Conservation (phyloP, 148 eudicot genomes). For the Fagopyrum tataricum region DNA sequence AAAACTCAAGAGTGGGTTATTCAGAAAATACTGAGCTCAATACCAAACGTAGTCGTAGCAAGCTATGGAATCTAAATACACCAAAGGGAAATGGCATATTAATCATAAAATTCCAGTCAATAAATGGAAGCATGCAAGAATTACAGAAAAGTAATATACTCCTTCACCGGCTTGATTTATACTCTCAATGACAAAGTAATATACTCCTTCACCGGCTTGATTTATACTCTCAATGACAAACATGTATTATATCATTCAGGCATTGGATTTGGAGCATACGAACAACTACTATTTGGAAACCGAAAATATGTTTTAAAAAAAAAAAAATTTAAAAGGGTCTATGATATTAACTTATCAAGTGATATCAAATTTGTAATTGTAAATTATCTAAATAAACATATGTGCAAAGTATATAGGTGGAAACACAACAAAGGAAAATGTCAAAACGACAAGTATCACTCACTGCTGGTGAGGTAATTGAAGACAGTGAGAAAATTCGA, state of each 20-base stretch:
- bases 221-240: not conserved
- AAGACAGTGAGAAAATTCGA: conserved; percentile 86
- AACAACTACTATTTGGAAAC: not conserved
- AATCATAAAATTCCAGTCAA: not conserved
- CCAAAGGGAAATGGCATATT: not conserved
- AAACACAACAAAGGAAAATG: not conserved
- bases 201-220: not conserved
- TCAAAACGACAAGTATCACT: conserved; percentile 14
- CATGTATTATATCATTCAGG: not conserved
- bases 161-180: not conserved
- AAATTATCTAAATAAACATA: not conserved
- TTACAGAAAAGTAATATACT: not conserved
- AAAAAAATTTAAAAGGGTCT: too few species aligned
- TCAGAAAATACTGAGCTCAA: not conserved
- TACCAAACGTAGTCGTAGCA: not conserved
- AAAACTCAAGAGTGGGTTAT: conserved; percentile 4
- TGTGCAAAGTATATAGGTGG: not conserved
- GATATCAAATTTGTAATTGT: not conserved
- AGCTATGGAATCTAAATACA: not conserved
- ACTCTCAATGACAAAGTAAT: not conserved
- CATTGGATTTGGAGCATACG: not conserved
- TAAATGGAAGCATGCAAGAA: not conserved
- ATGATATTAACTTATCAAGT: not conserved
- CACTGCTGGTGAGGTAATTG: conserved; percentile 93
- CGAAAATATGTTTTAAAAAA: not conserved